These are phyloP conservation scores for Leccinum rimulosum DNA, from an alignment of 768 basidiomycete genomes.

Conservation along the genomic window DNA sequence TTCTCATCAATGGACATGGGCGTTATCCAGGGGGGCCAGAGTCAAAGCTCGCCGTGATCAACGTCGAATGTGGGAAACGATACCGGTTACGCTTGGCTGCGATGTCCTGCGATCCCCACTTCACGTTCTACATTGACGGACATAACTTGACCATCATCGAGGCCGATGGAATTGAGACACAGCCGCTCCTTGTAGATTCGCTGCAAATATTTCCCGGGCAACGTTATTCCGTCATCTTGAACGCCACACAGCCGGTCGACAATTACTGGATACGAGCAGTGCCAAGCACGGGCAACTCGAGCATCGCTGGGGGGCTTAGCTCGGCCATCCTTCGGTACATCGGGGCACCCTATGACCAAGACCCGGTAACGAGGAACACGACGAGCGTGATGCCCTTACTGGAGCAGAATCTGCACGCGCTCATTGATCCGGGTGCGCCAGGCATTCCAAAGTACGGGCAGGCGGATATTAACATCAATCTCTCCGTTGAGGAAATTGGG, in stretches of 20 bases:
- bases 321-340: background rate
- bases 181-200: background rate
- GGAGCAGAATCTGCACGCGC: background rate
- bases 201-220: background rate
- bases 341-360: background rate
- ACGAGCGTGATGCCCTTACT: background rate
- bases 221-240: background rate
- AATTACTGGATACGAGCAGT: constrained; percentile 57
- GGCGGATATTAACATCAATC: background rate
- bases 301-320: background rate
- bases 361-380: background rate
- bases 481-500: background rate
- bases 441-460: background rate
- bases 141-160: constrained; percentile 43
- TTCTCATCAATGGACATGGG: constrained; percentile 33
- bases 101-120: constrained; percentile 45
- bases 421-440: background rate
- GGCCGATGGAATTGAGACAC: constrained; percentile 39
- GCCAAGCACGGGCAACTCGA: background rate
- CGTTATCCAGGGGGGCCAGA: constrained; percentile 35
- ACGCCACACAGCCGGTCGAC: constrained; percentile 35
- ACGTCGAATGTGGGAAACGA: constrained; percentile 34
- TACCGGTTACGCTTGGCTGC: constrained; percentile 50
- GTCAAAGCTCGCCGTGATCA: constrained; percentile 37
- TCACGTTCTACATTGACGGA: constrained; percentile 44